These are phyloP conservation scores for Amanita subjunquillea DNA, from an alignment of 768 basidiomycete genomes.

Conservation along the genomic window DNA sequence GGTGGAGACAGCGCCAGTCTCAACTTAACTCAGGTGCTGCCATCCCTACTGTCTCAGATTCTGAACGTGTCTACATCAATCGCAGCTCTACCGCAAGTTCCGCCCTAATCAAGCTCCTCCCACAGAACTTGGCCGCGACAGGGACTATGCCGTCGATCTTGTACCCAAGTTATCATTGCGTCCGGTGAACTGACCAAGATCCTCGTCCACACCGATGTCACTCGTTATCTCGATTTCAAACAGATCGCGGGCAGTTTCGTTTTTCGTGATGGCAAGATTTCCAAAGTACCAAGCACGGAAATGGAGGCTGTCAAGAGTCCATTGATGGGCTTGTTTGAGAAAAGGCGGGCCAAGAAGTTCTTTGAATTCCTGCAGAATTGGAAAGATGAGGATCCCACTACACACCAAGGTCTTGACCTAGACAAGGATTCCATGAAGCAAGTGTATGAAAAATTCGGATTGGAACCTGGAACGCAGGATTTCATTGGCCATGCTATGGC, in stretches of 20 bases:
- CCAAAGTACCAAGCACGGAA: conserved; percentile 96
- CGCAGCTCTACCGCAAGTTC: conserved; percentile 93
- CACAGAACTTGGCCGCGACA: conserved; percentile 83
- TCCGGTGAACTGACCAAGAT: conserved; percentile 97
- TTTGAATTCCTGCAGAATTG: conserved; percentile 94
- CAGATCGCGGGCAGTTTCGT: conserved; percentile 99
- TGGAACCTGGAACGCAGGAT: conserved; percentile 96
- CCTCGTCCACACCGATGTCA: conserved; percentile 97
- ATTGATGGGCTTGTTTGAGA: conserved; percentile 99
- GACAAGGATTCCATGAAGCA: conserved; percentile 89
- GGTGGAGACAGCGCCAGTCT: conserved; percentile 95
- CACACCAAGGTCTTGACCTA: conserved; percentile 89
- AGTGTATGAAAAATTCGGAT: conserved; percentile 94
- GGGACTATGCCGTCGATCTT: conserved; percentile 96
- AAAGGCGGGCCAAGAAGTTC: conserved; percentile 96
- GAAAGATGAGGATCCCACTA: conserved; percentile 92
- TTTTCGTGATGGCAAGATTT: conserved; percentile 92
- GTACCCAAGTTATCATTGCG: conserved; percentile 98
- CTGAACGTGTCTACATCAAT: conserved; percentile 8
- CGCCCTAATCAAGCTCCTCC: conserved; percentile 68
- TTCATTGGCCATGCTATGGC: conserved; percentile 99
- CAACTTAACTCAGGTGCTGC: conserved; percentile 88
- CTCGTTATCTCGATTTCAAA: conserved; percentile 98
- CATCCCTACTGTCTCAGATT: conserved; percentile 4
- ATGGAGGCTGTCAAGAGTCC: conserved; percentile 93